Evolutionary conservation across 306 rosid species (phyloP).

Genomic region (Quercus gilva): DNA sequence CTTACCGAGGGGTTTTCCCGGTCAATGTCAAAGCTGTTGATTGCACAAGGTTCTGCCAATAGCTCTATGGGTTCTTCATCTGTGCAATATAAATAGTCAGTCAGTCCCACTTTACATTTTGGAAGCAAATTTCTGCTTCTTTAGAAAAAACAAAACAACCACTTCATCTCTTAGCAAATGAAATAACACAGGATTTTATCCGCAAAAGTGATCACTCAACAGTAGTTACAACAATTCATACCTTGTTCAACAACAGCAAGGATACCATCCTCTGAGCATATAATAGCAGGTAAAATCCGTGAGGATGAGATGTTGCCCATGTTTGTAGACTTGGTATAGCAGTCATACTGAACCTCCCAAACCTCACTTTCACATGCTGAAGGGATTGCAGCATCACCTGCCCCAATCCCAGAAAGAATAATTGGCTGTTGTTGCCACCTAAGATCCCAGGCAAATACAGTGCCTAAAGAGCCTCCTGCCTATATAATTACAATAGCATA

Average conservation of each 20-base stretch:
- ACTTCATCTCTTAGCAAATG: neutral
- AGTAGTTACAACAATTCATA: constrained; percentile 25
- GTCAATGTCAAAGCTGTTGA: constrained; percentile 90
- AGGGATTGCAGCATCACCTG: constrained; percentile 39
- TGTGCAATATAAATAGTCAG: constrained; percentile 22
- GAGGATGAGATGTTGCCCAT: constrained; percentile 58
- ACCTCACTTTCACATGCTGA: constrained; percentile 86
- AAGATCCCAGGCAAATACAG: constrained; percentile 96
- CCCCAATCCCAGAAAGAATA: constrained; percentile 70
- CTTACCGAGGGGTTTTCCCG: constrained; percentile 77
- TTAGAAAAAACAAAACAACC: neutral
- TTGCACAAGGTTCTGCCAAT: constrained; percentile 89
- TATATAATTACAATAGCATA: constrained; percentile 24
- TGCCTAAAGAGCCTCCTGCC: constrained; percentile 94
- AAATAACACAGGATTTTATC: constrained; percentile 2
- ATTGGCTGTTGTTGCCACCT: constrained; percentile 84
- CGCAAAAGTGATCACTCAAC: constrained; percentile 5
- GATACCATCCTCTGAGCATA: constrained; percentile 95
- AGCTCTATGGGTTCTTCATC: constrained; percentile 80
- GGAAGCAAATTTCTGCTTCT: neutral
- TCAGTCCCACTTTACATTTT: constrained; percentile 13
- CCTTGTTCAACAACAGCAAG: constrained; percentile 81
- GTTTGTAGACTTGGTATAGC: constrained; percentile 46
- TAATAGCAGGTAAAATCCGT: constrained; percentile 72
- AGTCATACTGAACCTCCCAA: constrained; percentile 96